Base-by-base conservation (phyloP, 192 early-diverging fungal species). In the Martensiomyces pterosporus region DNA sequence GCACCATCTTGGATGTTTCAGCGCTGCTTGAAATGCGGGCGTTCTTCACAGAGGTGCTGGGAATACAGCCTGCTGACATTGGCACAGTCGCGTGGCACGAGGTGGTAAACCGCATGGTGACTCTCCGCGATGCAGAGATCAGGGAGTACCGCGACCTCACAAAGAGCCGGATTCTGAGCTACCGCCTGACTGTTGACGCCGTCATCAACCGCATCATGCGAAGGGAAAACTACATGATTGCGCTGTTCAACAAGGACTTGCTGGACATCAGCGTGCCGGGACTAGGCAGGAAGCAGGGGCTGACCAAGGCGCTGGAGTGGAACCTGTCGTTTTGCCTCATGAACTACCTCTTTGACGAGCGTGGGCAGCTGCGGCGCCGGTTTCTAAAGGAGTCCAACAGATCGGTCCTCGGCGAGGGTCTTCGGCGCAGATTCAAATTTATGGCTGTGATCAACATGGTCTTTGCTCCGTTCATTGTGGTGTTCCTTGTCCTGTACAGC, bases 191-290 rank as follows among this genome's bases (percentile, higher is more conserved):
- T 47, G 83, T 74, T 24, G 83, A 82, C 47, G 80, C 74, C 36
- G 89, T 99, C 40, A 82, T 91, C 29, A 94, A 90, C 67, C 86
- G 94, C 14, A 98, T 99, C 53, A 85, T 97, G 88, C 84, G 97
- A 14, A 86, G 87, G 35, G 97, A 99, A 32, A 99, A 99, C 76
- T 99, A 96, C 65, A 73, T 93, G 76, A 86, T 97, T 47, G 93
- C 91, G 16, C 60, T 98, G 43, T 92, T 97, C 66, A 92, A 94
- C 76, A 92, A 90, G 57, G 92, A 95, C 22, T 42, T 94, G 23
- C 68, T 98, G 10, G 79, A 96, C 57, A 70, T 95, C 12, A 72
- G 79, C 3, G 69, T 93, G 3, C 91, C 91, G 0, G 70, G 72
- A 12, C 35, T 86, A 29, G 53, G 72, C 24, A 58, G 64, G 12